A percentile compares a stretch with the other conserved stretches of the same genome.
Evolutionary conservation across 306 rosid species (phyloP).

Genomic region (Casuarina cunninghamiana): DNA sequence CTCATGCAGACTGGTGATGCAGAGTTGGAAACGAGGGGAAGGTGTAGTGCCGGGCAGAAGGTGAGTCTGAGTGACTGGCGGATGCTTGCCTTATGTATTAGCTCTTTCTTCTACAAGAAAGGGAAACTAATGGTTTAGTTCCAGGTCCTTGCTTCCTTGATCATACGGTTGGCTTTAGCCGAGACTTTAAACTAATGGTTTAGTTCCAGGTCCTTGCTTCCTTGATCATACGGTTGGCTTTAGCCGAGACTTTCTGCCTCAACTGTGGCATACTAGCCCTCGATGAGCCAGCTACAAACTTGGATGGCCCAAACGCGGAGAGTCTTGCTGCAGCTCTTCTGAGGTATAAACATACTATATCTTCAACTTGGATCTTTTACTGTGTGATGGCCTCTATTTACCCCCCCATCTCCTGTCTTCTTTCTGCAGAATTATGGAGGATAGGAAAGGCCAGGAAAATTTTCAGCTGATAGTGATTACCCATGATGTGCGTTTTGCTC

Average conservation of each 20-base stretch:
- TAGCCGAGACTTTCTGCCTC: conserved; percentile 22
- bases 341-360: conserved; percentile 39
- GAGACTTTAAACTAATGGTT: conserved; percentile 3
- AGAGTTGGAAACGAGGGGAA: conserved; percentile 96
- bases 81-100: background rate
- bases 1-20: conserved; percentile 55
- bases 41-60: conserved; percentile 99
- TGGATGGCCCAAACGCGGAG: conserved; percentile 95
- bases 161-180: conserved; percentile 84
- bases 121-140: conserved; percentile 10
- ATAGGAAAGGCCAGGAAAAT: no score
- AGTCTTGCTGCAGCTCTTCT: conserved; percentile 91
- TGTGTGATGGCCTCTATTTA: conserved; percentile 12
- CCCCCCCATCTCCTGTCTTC: background rate
- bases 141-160: conserved; percentile 31
- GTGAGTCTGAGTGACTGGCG: conserved; percentile 30
- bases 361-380: conserved; percentile 9
- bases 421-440: no score
- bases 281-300: no score
- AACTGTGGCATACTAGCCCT: no score
- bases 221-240: conserved; percentile 89
- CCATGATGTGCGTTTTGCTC: conserved; percentile 95
- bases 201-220: background rate
- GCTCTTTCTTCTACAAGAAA: background rate
- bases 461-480: conserved; percentile 93